These are phyloP conservation scores for Xylaria sp. DNA, from an alignment of 495 filamentous ascomycete species.

Conservation along the genomic window DNA sequence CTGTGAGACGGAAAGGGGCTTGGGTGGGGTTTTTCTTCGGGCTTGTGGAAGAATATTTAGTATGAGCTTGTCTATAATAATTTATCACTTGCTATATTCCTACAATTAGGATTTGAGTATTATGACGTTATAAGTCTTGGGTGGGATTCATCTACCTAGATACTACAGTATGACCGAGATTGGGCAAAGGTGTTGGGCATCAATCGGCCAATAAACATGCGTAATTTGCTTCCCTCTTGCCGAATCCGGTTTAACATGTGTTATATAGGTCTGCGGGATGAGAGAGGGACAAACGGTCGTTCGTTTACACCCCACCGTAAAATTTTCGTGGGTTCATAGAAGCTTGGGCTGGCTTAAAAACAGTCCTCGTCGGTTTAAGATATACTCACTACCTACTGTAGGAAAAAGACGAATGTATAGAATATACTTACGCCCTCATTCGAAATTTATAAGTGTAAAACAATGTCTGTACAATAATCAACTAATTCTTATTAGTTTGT, in stretches of 20 bases:
- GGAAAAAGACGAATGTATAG: too few species aligned
- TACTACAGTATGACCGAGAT: not conserved
- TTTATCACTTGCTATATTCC: not conserved
- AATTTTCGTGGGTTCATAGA: slow-evolving; percentile 35
- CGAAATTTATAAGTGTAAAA: too few species aligned
- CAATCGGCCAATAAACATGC: slow-evolving; percentile 4
- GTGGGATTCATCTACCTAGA: not conserved
- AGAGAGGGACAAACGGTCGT: too few species aligned
- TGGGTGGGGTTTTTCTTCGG: not conserved
- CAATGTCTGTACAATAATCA: too few species aligned
- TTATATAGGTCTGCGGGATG: not conserved
- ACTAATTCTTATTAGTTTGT: too few species aligned
- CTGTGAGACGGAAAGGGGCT: not conserved
- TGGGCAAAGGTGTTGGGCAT: slow-evolving; percentile 16
- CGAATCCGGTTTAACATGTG: slow-evolving; percentile 5
- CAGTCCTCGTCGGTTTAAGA: too few species aligned
- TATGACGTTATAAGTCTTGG: not conserved
- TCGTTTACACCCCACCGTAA: slow-evolving; percentile 29
- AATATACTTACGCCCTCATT: too few species aligned
- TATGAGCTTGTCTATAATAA: slow-evolving; percentile 4
- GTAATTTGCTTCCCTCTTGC: not conserved
- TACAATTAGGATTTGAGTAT: too few species aligned
- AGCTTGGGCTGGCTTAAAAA: slow-evolving; percentile 7
- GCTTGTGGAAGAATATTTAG: not conserved
- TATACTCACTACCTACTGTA: slow-evolving; percentile 27